These are phyloP conservation scores for Pinus albicaulis DNA, from an alignment of 75 land plant genomes.

Conservation along the genomic window DNA sequence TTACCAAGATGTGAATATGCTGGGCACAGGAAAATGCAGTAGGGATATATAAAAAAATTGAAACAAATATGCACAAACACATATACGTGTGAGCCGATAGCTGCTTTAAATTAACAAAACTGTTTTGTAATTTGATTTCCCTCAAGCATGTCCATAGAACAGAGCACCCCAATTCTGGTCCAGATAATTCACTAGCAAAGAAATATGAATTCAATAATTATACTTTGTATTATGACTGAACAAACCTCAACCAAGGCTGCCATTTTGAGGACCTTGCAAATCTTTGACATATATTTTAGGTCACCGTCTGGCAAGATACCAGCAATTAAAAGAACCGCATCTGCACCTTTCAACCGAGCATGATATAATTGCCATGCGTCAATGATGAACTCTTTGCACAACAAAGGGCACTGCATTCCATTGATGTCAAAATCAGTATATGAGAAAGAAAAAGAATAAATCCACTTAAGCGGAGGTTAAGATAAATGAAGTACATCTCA, in stretches of 20 bases:
- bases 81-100: not conserved
- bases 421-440: not conserved
- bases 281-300: slow-evolving; percentile 79
- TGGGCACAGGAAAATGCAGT: not conserved
- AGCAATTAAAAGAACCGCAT: slow-evolving; percentile 93
- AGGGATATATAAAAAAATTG: not conserved
- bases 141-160: not conserved
- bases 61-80: not conserved
- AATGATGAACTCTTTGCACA: slow-evolving; percentile 95
- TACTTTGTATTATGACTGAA: slow-evolving; percentile 1
- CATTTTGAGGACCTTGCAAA: slow-evolving; percentile 75
- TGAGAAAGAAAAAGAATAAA: not conserved
- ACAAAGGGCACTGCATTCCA: slow-evolving; percentile 80
- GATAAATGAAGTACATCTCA: slow-evolving; percentile 2
- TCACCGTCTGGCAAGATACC: slow-evolving; percentile 92
- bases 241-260: slow-evolving; percentile 88
- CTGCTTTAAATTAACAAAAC: not conserved
- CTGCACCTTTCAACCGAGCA: slow-evolving; percentile 92
- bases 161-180: slow-evolving; percentile 30
- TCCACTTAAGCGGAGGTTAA: not conserved
- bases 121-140: not conserved
- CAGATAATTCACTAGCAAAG: slow-evolving; percentile 28
- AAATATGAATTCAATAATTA: slow-evolving; percentile 1
- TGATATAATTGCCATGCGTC: slow-evolving; percentile 97
- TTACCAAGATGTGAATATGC: not conserved